These are phyloP conservation scores for Cyanophora paradoxa DNA, from an alignment of 78 protist species.

Conservation along the genomic window DNA sequence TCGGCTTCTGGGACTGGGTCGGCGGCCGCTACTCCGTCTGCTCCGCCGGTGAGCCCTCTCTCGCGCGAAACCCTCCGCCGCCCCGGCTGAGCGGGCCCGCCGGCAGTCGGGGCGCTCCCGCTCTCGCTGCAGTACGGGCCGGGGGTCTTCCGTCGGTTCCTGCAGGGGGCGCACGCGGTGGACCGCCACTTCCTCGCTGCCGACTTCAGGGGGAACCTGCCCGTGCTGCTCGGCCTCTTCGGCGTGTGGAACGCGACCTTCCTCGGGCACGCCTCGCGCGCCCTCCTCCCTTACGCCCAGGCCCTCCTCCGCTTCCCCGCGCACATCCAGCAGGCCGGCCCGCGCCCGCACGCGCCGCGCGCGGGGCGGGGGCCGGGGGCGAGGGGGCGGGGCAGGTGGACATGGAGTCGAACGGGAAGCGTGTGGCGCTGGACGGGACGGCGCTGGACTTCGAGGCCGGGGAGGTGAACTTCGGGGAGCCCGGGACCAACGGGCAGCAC, in stretches of 20 bases:
- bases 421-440: conserved; percentile 36
- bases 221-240: conserved; percentile 42
- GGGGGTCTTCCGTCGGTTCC: conserved; percentile 34
- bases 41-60: conserved; percentile 88
- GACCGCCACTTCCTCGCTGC: conserved; percentile 87
- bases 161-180: conserved; percentile 89
- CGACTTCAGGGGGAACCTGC: conserved; percentile 56
- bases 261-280: conserved; percentile 70
- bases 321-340: conserved; percentile 93
- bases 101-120: too few species aligned
- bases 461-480: conserved; percentile 93
- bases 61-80: not conserved
- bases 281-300: conserved; percentile 92
- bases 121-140: not conserved
- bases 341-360: too few species aligned
- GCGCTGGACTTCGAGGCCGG: conserved; percentile 63
- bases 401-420: conserved; percentile 81
- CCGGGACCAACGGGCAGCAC: conserved; percentile 98
- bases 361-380: too few species aligned
- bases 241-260: conserved; percentile 94
- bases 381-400: too few species aligned
- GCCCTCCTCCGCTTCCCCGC: conserved; percentile 90
- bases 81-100: not conserved
- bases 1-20: conserved; percentile 96
- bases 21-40: conserved; percentile 95